These are phyloP conservation scores for Alternaria hordeiaustralica DNA, from an alignment of 2,329 filamentous ascomycete species.

Conservation along the genomic window DNA sequence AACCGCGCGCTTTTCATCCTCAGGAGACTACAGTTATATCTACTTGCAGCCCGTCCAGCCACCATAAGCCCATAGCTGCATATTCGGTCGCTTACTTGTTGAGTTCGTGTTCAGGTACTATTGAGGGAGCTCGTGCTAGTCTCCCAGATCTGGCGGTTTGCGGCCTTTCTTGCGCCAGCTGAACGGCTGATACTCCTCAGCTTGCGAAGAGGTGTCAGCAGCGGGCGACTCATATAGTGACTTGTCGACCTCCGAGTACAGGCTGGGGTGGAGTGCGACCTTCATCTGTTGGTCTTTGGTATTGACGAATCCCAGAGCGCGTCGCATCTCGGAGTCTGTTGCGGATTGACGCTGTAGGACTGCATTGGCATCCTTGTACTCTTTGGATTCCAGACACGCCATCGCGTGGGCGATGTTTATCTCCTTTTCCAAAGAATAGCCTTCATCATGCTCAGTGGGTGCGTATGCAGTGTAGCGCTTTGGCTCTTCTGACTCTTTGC, in stretches of 20 bases:
- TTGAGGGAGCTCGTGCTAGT: neutral
- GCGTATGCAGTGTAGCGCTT: neutral
- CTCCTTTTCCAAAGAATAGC: neutral
- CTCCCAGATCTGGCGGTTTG: neutral
- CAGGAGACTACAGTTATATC: neutral
- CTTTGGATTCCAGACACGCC: neutral
- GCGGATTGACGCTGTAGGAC: neutral
- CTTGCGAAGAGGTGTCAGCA: neutral
- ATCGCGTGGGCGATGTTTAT: neutral
- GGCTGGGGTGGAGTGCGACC: neutral
- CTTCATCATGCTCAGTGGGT: neutral
- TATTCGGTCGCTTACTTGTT: neutral
- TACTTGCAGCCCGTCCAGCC: too few species aligned
- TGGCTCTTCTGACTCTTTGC: neutral
- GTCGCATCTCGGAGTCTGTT: neutral
- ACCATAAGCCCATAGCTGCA: neutral
- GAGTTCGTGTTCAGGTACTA: neutral
- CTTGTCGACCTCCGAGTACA: neutral
- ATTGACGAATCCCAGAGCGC: conserved; percentile 4
- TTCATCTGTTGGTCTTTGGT: neutral
- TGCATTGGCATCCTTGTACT: conserved; percentile 7
- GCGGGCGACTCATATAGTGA: neutral
- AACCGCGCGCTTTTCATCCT: too few species aligned
- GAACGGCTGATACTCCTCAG: neutral
- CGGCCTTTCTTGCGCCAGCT: conserved; percentile 1